Evolutionary conservation across 352 stramenopile genomes (phyloP).

Genomic region (Globisporangium okanoganense): DNA sequence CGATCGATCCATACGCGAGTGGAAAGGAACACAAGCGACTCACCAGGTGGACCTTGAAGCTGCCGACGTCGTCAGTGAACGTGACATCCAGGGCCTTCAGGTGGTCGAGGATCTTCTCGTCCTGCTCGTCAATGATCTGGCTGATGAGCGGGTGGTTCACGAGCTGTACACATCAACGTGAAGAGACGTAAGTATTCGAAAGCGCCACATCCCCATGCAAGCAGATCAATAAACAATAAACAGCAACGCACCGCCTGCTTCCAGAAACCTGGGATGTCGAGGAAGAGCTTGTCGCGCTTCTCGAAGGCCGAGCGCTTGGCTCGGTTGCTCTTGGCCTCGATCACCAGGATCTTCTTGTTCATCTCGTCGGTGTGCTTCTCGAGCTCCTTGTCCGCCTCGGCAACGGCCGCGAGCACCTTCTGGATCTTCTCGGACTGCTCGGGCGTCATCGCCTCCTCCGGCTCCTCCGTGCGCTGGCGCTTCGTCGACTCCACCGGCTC

Average conservation of each 20-base stretch:
- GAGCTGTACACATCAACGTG: constrained; percentile 38
- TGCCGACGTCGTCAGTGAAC: constrained; percentile 57
- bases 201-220: background rate
- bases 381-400: constrained; percentile 55
- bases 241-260: constrained; percentile 58
- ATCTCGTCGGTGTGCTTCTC: constrained; percentile 64
- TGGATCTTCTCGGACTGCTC: constrained; percentile 45
- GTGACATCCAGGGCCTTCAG: constrained; percentile 56
- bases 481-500: constrained; percentile 24
- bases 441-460: constrained; percentile 17
- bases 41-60: constrained; percentile 59
- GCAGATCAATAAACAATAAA: background rate
- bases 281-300: constrained; percentile 62
- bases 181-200: background rate
- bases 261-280: constrained; percentile 71
- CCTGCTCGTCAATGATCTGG: constrained; percentile 39
- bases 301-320: constrained; percentile 59
- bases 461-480: constrained; percentile 66
- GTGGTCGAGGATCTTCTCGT: constrained; percentile 49
- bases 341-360: constrained; percentile 56
- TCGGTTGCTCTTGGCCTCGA: constrained; percentile 78
- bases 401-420: constrained; percentile 47
- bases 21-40: background rate
- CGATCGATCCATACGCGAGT: background rate
- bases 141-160: constrained; percentile 65